Conservation (phyloP, 1,284 basidiomycete species). For the Leccinum griseonigrum region DNA sequence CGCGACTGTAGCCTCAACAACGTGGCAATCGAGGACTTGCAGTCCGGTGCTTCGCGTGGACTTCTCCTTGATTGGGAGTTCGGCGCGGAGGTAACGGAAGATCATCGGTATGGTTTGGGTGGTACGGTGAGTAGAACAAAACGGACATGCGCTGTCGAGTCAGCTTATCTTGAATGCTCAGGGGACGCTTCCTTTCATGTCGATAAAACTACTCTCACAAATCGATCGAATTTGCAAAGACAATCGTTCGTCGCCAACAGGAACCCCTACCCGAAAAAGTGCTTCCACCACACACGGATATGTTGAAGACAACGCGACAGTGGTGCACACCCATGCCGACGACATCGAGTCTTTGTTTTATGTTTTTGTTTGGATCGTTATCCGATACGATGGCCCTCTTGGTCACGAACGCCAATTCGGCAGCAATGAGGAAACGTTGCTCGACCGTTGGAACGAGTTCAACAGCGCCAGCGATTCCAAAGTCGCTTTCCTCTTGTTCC, state of each 20-base stretch:
- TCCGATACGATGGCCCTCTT: background rate
- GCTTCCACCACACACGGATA: background rate
- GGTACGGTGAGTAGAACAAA: background rate
- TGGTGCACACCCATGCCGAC: background rate
- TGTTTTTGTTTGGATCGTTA: background rate
- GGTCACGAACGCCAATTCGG: background rate
- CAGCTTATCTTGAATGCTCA: background rate
- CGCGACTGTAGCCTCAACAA: background rate
- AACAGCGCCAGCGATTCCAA: background rate
- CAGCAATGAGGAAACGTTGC: background rate
- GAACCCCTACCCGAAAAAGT: background rate
- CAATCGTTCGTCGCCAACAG: background rate
- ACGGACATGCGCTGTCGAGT: background rate
- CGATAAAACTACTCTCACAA: background rate
- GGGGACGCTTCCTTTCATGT: slow-evolving; percentile 1
- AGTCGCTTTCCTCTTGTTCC: background rate
- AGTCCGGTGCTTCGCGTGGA: background rate
- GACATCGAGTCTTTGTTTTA: background rate
- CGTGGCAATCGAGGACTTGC: background rate
- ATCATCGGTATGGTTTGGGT: background rate
- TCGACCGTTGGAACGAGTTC: background rate
- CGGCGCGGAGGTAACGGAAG: background rate
- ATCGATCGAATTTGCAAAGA: background rate
- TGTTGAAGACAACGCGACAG: background rate
- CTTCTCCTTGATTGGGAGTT: slow-evolving; percentile 5